These are phyloP conservation scores for Fusarium abutilonis DNA, from an alignment of 2,329 filamentous ascomycete species.

Conservation along the genomic window DNA sequence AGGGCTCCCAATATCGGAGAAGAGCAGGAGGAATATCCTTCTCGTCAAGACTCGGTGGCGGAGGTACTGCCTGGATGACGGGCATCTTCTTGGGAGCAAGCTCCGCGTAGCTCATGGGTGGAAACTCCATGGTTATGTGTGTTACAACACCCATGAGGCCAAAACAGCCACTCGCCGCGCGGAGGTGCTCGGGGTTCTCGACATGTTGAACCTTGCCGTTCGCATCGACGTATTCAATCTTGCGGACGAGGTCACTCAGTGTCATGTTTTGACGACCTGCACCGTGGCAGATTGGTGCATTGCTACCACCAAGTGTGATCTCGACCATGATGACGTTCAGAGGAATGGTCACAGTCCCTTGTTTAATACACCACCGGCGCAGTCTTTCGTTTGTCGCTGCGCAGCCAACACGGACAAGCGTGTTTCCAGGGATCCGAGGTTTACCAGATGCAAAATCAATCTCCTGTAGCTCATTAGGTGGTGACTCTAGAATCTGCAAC, in stretches of 20 bases:
- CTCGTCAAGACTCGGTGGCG: constrained; percentile 13
- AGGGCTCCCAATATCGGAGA: not conserved
- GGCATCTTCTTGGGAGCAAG: constrained; percentile 17
- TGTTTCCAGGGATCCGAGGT: constrained; percentile 8
- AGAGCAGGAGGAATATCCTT: constrained; percentile 14
- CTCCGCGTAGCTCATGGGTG: constrained; percentile 11
- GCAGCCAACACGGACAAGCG: constrained; percentile 16
- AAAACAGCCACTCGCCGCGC: constrained; percentile 24
- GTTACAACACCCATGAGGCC: constrained; percentile 22
- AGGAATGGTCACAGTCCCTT: constrained; percentile 13
- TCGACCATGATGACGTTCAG: constrained; percentile 27
- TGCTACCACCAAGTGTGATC: constrained; percentile 23
- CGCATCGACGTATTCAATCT: constrained; percentile 24
- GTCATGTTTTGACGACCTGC: constrained; percentile 18
- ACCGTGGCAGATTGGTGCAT: constrained; percentile 24
- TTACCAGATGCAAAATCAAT: constrained; percentile 1
- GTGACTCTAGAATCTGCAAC: constrained; percentile 4
- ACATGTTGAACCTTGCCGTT: constrained; percentile 8
- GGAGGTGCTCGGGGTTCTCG: constrained; percentile 9
- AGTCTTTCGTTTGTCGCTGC: constrained; percentile 22
- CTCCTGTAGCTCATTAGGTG: constrained; percentile 7
- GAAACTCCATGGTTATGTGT: constrained; percentile 24
- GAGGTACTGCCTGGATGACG: constrained; percentile 22
- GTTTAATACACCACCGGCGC: constrained; percentile 17
- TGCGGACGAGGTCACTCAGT: constrained; percentile 22